A percentile compares a stretch with the other conserved stretches of the same genome.
Conservation (phyloP, 495 filamentous ascomycete species). For the Aspergillus indologenus region DNA sequence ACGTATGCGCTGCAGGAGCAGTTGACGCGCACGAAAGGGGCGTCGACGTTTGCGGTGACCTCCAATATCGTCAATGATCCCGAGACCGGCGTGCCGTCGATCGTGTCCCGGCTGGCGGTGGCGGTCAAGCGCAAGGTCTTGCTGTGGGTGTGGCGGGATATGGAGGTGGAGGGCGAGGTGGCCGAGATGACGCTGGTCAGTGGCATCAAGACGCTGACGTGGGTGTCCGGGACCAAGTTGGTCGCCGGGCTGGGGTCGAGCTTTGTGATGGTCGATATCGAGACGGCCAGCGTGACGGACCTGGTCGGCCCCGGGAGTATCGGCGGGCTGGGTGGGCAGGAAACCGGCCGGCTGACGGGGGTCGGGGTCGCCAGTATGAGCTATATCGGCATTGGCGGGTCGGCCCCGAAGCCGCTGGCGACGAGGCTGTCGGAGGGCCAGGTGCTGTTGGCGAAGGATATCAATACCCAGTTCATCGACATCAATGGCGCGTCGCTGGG, state of each 20-base stretch:
- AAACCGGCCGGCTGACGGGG: conserved; percentile 59
- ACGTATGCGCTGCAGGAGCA: conserved; percentile 78
- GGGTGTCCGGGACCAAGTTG: conserved; percentile 80
- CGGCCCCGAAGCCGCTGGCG: conserved; percentile 84
- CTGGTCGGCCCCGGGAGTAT: conserved; percentile 76
- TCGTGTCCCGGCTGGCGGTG: conserved; percentile 85
- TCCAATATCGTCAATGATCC: conserved; percentile 91
- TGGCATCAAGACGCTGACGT: conserved; percentile 77
- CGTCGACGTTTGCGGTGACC: conserved; percentile 86
- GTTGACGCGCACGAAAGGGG: conserved; percentile 76
- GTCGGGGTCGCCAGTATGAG: conserved; percentile 79
- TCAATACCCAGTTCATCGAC: conserved; percentile 91
- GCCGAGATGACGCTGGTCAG: conserved; percentile 76
- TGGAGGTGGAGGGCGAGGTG: conserved; percentile 72
- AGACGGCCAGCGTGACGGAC: conserved; percentile 64
- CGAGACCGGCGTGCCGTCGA: conserved; percentile 79
- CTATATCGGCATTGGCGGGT: conserved; percentile 90
- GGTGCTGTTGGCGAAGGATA: conserved; percentile 87
- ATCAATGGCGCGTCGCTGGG: conserved; percentile 76
- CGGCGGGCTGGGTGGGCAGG: conserved; percentile 61
- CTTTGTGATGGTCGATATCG: conserved; percentile 86
- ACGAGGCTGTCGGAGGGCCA: conserved; percentile 78
- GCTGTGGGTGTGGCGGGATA: conserved; percentile 93
- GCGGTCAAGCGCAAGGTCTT: conserved; percentile 87
- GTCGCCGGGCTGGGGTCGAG: conserved; percentile 84